These are phyloP conservation scores for Botrytis deweyae DNA, from an alignment of 2,329 filamentous ascomycete species.

Conservation along the genomic window DNA sequence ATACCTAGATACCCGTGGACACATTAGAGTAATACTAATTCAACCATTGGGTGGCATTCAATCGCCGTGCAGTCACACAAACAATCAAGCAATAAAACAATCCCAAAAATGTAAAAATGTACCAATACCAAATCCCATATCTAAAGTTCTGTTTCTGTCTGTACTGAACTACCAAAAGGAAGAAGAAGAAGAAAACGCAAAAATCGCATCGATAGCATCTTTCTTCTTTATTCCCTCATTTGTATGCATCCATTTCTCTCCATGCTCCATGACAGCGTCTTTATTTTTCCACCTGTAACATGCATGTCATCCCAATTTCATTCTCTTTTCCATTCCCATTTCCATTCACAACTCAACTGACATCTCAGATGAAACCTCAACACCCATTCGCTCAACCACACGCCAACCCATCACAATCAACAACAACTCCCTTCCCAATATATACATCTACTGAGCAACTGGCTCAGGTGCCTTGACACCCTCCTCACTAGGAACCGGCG, in stretches of 20 bases:
- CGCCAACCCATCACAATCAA: not conserved
- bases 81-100: not conserved
- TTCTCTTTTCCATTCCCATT: not conserved
- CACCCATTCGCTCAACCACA: not conserved
- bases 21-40: too few relatives aligned
- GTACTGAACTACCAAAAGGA: not conserved
- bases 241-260: conserved; percentile 6
- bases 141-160: conserved; percentile 14
- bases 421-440: not conserved
- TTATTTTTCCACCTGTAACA: conserved; percentile 2
- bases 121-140: conserved; percentile 10
- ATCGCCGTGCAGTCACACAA: not conserved
- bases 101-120: not conserved
- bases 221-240: not conserved
- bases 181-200: not conserved
- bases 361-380: not conserved
- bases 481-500: conserved; percentile 26
- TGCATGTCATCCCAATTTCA: not conserved
- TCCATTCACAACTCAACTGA: not conserved
- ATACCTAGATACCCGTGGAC: too few relatives aligned
- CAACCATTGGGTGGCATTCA: too few relatives aligned
- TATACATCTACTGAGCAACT: conserved; percentile 30
- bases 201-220: not conserved
- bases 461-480: conserved; percentile 32
- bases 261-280: not conserved